phyloP scores from a whole-genome alignment of 2,329 filamentous ascomycete species.

The Epichloe elymi region DNA sequence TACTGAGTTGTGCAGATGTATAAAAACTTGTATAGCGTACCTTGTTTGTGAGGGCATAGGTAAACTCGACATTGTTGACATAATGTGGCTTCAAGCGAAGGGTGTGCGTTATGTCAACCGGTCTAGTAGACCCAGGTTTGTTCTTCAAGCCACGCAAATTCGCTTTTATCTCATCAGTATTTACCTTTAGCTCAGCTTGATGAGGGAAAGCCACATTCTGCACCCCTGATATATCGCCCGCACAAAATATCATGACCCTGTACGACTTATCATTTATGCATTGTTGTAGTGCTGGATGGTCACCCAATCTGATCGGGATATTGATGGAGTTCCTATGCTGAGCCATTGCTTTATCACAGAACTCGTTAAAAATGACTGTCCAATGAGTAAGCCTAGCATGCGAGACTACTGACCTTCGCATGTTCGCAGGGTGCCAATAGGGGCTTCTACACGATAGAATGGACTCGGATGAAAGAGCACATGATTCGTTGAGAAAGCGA shows the following conservation, averaged over 20 bases:
- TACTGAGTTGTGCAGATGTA: not conserved
- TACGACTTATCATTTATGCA: conserved; percentile 48
- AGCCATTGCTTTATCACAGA: conserved; percentile 35
- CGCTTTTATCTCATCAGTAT: conserved; percentile 76
- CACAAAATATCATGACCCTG: conserved; percentile 74
- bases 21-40: conserved; percentile 30
- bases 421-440: conserved; percentile 49
- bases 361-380: conserved; percentile 7
- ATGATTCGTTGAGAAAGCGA: conserved; percentile 6
- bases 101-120: conserved; percentile 74
- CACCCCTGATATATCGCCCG: conserved; percentile 44
- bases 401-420: conserved; percentile 53
- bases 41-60: conserved; percentile 85
- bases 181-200: conserved; percentile 85
- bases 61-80: conserved; percentile 67
- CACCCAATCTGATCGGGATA: conserved; percentile 34
- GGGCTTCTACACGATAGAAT: conserved; percentile 61
- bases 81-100: conserved; percentile 59
- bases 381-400: conserved; percentile 16
- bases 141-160: conserved; percentile 93
- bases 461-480: conserved; percentile 56
- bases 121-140: conserved; percentile 85
- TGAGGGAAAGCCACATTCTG: conserved; percentile 84
- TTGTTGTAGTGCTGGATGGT: conserved; percentile 37
- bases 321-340: conserved; percentile 36